Evolutionary conservation across 164 flowering plant species (phyloP).

Genomic region (Houttuynia cordata): DNA sequence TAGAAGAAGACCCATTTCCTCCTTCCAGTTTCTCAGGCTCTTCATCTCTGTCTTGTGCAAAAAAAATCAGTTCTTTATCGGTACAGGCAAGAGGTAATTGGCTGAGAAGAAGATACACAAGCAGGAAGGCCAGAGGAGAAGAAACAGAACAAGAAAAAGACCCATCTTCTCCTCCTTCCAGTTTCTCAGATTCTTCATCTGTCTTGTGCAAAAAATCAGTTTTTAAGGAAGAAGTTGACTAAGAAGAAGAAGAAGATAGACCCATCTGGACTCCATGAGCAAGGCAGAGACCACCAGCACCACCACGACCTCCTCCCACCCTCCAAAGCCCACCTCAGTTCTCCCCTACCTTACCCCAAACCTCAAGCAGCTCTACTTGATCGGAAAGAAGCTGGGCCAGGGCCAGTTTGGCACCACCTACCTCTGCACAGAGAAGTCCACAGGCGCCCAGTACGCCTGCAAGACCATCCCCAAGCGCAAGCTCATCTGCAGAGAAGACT

Average conservation of each 20-base stretch:
- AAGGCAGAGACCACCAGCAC: slow-evolving; percentile 2
- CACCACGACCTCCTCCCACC: slow-evolving; percentile 9
- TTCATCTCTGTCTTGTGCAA: not conserved
- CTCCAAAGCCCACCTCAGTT: slow-evolving; percentile 19
- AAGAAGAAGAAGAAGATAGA: not conserved
- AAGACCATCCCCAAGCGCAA: slow-evolving; percentile 84
- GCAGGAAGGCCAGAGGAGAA: too few species aligned
- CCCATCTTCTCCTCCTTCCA: too few species aligned
- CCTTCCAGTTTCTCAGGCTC: too few species aligned
- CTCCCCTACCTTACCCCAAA: slow-evolving; percentile 58
- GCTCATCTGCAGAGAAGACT: slow-evolving; percentile 63
- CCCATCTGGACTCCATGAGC: slow-evolving; percentile 14
- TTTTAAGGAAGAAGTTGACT: too few species aligned
- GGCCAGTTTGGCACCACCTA: slow-evolving; percentile 96
- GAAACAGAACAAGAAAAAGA: too few species aligned
- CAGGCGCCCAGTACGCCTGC: slow-evolving; percentile 51
- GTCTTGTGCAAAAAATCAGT: too few species aligned
- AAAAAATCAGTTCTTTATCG: too few species aligned
- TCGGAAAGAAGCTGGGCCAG: slow-evolving; percentile 78
- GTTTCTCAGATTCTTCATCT: too few species aligned
- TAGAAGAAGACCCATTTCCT: not conserved
- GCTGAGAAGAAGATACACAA: too few species aligned
- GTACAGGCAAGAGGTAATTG: not conserved
- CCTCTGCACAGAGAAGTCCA: slow-evolving; percentile 46
- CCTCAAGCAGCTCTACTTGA: slow-evolving; percentile 46